These are phyloP conservation scores for Rhipidocladum racemiflorum DNA, from an alignment of 176 grass and related monocot genomes.

Conservation along the genomic window DNA sequence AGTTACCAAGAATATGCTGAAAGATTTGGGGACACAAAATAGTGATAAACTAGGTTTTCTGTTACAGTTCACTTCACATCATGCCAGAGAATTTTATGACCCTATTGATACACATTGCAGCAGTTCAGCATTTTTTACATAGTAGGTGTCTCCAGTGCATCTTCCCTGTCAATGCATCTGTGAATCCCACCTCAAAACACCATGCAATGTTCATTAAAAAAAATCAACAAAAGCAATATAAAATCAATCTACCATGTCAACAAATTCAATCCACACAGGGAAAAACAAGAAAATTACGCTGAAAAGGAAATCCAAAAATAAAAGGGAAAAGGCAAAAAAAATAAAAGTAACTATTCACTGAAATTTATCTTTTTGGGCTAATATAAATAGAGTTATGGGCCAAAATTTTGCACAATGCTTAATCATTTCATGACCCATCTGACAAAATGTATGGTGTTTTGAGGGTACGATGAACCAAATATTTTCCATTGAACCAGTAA, in stretches of 20 bases:
- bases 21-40: neutral
- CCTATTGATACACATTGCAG: neutral
- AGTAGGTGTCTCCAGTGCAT: neutral
- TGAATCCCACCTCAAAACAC: too few relatives aligned
- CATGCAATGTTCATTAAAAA: neutral
- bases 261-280: neutral
- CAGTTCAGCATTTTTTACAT: neutral
- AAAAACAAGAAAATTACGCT: neutral
- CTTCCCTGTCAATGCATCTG: neutral
- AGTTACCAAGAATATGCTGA: neutral
- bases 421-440: neutral
- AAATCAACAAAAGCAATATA: neutral
- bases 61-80: neutral
- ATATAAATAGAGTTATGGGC: neutral
- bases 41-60: conserved; percentile 9
- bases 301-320: neutral
- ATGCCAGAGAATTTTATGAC: neutral
- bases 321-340: neutral
- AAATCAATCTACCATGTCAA: neutral
- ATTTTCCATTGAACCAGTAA: neutral
- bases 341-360: neutral
- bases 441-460: neutral
- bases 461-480: neutral
- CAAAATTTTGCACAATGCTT: neutral
- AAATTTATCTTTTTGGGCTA: neutral